phyloP scores from a whole-genome alignment of 2,329 filamentous ascomycete species.

The Dichotomopilus funicola region DNA sequence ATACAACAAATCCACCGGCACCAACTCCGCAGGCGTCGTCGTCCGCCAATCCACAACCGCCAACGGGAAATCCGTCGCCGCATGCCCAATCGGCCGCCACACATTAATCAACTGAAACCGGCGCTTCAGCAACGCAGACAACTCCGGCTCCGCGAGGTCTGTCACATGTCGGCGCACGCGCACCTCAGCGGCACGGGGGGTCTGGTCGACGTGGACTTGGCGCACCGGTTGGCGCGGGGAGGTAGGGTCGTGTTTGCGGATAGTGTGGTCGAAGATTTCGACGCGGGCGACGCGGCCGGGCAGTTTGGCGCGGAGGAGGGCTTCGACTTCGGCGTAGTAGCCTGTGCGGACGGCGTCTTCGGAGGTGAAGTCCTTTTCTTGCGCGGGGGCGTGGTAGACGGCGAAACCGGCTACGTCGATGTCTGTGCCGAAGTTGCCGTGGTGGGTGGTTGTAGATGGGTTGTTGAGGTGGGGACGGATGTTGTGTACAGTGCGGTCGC shows the following conservation, averaged over 20 bases:
- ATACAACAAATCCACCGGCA: slow-evolving; percentile 57
- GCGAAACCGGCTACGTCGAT: slow-evolving; percentile 52
- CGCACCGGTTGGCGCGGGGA: slow-evolving; percentile 59
- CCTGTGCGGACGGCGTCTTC: slow-evolving; percentile 46
- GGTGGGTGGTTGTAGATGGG: slow-evolving; percentile 30
- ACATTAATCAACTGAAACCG: slow-evolving; percentile 65
- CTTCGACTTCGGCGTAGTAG: slow-evolving; percentile 59
- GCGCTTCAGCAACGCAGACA: slow-evolving; percentile 46
- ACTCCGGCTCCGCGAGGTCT: slow-evolving; percentile 40
- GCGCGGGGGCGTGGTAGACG: slow-evolving; percentile 45
- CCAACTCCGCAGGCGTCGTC: slow-evolving; percentile 50
- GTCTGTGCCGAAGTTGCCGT: slow-evolving; percentile 42
- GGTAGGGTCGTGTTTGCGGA: slow-evolving; percentile 48
- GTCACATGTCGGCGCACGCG: slow-evolving; percentile 54
- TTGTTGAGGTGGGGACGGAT: slow-evolving; percentile 41
- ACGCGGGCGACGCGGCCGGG: slow-evolving; percentile 31
- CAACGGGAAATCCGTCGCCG: slow-evolving; percentile 56
- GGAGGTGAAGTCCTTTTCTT: slow-evolving; percentile 49
- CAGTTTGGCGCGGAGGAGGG: slow-evolving; percentile 47
- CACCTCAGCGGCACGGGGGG: slow-evolving; percentile 52
- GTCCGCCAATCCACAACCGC: slow-evolving; percentile 59
- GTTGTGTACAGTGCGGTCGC: slow-evolving; percentile 45
- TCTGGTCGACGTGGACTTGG: slow-evolving; percentile 67
- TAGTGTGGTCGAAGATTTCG: slow-evolving; percentile 67
- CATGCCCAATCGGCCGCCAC: slow-evolving; percentile 60